A percentile compares a stretch with the other conserved stretches of the same genome.
phyloP scores from a whole-genome alignment of 2,329 filamentous ascomycete genomes.

The Pseudogymnoascus pannorum region DNA sequence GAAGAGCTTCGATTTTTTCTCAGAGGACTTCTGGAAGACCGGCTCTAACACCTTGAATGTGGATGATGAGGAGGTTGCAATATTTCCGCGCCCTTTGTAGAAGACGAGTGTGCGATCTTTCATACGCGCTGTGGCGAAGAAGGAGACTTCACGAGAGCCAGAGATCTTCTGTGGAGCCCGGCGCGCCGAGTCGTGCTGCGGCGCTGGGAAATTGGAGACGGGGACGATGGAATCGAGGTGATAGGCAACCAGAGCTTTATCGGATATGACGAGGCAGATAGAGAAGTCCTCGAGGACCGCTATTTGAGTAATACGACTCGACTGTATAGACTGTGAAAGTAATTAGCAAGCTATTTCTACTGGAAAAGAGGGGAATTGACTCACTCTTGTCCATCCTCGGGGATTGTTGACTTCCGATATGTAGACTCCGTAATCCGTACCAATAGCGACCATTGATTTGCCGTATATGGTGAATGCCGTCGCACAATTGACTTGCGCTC shows the following conservation, averaged over 20 bases:
- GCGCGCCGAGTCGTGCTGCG: slow-evolving; percentile 63
- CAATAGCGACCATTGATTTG: slow-evolving; percentile 83
- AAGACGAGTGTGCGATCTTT: slow-evolving; percentile 92
- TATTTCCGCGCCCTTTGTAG: slow-evolving; percentile 91
- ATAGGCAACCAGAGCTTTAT: slow-evolving; percentile 86
- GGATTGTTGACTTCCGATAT: slow-evolving; percentile 84
- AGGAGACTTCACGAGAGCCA: slow-evolving; percentile 83
- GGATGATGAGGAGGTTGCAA: slow-evolving; percentile 53
- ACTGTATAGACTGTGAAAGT: slow-evolving; percentile 60
- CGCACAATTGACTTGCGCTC: slow-evolving; percentile 84
- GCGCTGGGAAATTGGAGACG: slow-evolving; percentile 52
- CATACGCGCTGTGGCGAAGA: slow-evolving; percentile 94
- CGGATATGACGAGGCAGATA: slow-evolving; percentile 81
- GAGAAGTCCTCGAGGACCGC: slow-evolving; percentile 94
- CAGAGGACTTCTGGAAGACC: slow-evolving; percentile 84
- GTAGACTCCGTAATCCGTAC: slow-evolving; percentile 90
- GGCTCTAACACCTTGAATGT: slow-evolving; percentile 97
- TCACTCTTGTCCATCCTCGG: slow-evolving; percentile 81
- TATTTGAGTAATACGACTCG: slow-evolving; percentile 74
- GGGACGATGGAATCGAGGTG: slow-evolving; percentile 78
- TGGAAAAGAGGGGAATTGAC: slow-evolving; percentile 25
- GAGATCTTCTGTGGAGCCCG: slow-evolving; percentile 87
- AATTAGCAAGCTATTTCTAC: slow-evolving; percentile 13
- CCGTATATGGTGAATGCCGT: slow-evolving; percentile 81
- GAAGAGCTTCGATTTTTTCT: slow-evolving; percentile 68